These are phyloP conservation scores for Calendula officinalis DNA, from an alignment of 129 eudicot species.

Conservation along the genomic window DNA sequence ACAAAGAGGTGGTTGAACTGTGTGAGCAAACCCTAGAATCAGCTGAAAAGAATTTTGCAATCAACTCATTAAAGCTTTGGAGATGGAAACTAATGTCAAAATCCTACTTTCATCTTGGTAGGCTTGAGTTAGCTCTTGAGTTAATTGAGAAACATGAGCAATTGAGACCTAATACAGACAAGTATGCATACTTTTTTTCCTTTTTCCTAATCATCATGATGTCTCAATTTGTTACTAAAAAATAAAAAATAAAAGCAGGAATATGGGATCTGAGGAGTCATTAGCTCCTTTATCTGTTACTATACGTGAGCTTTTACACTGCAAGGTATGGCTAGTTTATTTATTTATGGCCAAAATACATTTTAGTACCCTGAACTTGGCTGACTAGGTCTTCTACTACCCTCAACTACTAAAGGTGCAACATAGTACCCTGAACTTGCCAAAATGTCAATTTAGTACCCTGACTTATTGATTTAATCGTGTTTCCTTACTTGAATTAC, in stretches of 20 bases:
- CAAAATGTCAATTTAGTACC: too few relatives aligned
- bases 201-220: slow-evolving; percentile 1
- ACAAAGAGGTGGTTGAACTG: slow-evolving; percentile 70
- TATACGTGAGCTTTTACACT: slow-evolving; percentile 65
- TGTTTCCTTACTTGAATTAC: too few relatives aligned
- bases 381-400: too few relatives aligned
- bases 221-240: slow-evolving; percentile 17
- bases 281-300: slow-evolving; percentile 49
- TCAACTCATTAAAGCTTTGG: slow-evolving; percentile 49
- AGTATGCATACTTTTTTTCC: slow-evolving; percentile 34
- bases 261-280: slow-evolving; percentile 41
- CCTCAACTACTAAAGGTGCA: too few relatives aligned
- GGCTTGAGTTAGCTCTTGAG: slow-evolving; percentile 77
- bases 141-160: slow-evolving; percentile 54
- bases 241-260: slow-evolving; percentile 17
- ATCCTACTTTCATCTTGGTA: slow-evolving; percentile 74
- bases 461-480: too few relatives aligned
- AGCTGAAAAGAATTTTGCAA: slow-evolving; percentile 65
- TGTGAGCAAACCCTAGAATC: slow-evolving; percentile 74
- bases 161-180: slow-evolving; percentile 28
- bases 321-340: slow-evolving; percentile 53
- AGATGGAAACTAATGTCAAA: slow-evolving; percentile 67
- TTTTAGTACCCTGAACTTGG: neutral
- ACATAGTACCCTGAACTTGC: too few relatives aligned
- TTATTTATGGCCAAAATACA: neutral